Conservation (phyloP, 805 yeast genomes). For the Schwanniomyces polymorphus region DNA sequence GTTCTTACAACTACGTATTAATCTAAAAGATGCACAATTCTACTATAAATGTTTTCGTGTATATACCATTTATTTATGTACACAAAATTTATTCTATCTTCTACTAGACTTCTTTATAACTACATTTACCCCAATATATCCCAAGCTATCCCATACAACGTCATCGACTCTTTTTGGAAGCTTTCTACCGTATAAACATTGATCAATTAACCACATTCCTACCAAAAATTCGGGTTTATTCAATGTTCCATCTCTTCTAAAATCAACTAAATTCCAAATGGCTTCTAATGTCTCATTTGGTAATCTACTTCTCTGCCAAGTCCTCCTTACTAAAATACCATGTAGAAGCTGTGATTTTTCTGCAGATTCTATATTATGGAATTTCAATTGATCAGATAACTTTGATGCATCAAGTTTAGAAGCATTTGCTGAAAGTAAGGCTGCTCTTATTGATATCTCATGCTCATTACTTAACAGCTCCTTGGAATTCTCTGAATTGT, state of each 20-base stretch:
- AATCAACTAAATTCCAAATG: slow-evolving; percentile 74
- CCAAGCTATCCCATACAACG: slow-evolving; percentile 80
- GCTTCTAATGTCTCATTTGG: slow-evolving; percentile 56
- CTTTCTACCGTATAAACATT: slow-evolving; percentile 90
- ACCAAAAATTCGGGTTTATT: slow-evolving; percentile 82
- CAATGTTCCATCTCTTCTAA: slow-evolving; percentile 67
- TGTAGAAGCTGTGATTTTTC: slow-evolving; percentile 40
- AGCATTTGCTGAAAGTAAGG: slow-evolving; percentile 31
- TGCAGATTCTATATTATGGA: slow-evolving; percentile 30
- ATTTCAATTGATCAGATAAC: slow-evolving; percentile 20
- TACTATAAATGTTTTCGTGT: not conserved
- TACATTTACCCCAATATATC: slow-evolving; percentile 42
- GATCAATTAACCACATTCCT: slow-evolving; percentile 99
- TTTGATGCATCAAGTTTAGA: slow-evolving; percentile 16
- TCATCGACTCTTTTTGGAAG: slow-evolving; percentile 69
- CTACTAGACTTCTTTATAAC: slow-evolving; percentile 36
- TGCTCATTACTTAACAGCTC: slow-evolving; percentile 11
- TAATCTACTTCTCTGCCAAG: slow-evolving; percentile 80
- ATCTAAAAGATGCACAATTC: no score
- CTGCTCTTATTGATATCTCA: slow-evolving; percentile 28
- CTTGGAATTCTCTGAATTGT: slow-evolving; percentile 13
- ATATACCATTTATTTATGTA: not conserved
- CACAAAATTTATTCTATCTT: slow-evolving; percentile 5
- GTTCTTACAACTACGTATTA: not conserved
- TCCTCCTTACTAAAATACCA: slow-evolving; percentile 67